phyloP scores from a whole-genome alignment of 2,329 filamentous ascomycete species.

The Scedosporium boydii region DNA sequence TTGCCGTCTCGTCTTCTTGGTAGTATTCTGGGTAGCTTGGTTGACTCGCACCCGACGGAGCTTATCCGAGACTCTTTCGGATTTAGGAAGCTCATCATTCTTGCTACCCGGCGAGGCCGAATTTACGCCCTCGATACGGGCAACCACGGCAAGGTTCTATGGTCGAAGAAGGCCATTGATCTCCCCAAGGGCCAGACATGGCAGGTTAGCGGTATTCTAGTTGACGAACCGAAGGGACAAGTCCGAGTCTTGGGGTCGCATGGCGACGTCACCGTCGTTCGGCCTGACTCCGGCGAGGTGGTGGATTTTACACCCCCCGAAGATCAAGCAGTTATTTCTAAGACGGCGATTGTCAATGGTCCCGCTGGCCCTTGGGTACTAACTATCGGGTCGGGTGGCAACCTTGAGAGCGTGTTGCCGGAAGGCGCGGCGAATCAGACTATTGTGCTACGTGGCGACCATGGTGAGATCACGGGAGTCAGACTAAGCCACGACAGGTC shows the following conservation, averaged over 20 bases:
- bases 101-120: constrained; percentile 71
- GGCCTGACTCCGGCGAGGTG: constrained; percentile 41
- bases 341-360: constrained; percentile 43
- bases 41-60: constrained; percentile 25
- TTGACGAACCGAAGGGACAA: constrained; percentile 44
- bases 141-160: constrained; percentile 62
- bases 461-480: constrained; percentile 44
- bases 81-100: constrained; percentile 74
- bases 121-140: constrained; percentile 73
- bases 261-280: constrained; percentile 52
- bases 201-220: constrained; percentile 58
- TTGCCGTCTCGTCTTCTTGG: constrained; percentile 61
- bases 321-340: constrained; percentile 14
- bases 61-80: constrained; percentile 70
- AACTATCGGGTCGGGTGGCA: constrained; percentile 40
- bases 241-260: constrained; percentile 50
- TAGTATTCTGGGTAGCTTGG: constrained; percentile 50
- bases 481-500: constrained; percentile 36
- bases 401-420: constrained; percentile 34
- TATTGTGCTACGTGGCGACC: constrained; percentile 41
- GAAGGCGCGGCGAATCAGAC: constrained; percentile 40
- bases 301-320: constrained; percentile 33
- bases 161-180: constrained; percentile 59
- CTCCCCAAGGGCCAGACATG: constrained; percentile 47
- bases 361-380: constrained; percentile 43